These are phyloP conservation scores for Thalassiosira hispida DNA, from an alignment of 352 stramenopile species.

Conservation along the genomic window DNA sequence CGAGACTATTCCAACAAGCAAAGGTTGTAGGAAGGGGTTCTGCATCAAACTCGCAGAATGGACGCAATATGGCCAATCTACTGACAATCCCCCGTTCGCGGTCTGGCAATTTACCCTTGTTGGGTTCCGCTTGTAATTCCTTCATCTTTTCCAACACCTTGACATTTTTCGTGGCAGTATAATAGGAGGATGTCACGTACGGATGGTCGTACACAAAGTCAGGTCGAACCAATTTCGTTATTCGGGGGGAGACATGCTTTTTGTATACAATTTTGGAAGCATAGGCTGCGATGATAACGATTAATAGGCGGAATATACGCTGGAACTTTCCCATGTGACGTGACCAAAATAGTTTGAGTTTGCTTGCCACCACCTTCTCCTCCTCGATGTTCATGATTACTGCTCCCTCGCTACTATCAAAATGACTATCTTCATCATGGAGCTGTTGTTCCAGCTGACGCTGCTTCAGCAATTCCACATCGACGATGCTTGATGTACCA, in stretches of 20 bases:
- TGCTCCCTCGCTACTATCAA: too few species aligned
- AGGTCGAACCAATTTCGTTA: background rate
- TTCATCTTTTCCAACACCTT: conserved; percentile 14
- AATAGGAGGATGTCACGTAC: conserved; percentile 54
- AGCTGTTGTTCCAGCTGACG: background rate
- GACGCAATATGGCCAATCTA: conserved; percentile 39
- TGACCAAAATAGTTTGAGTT: background rate
- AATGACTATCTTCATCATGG: background rate
- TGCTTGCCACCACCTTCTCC: background rate
- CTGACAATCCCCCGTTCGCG: conserved; percentile 29
- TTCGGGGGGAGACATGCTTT: background rate
- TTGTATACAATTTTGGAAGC: conserved; percentile 5
- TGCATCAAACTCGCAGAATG: conserved; percentile 57
- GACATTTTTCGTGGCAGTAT: conserved; percentile 28
- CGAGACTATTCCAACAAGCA: conserved; percentile 53
- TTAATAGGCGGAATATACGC: background rate
- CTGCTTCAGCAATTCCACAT: background rate
- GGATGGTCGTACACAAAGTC: conserved; percentile 53
- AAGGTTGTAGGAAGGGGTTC: conserved; percentile 42
- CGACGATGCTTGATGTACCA: conserved; percentile 5
- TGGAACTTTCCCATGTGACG: too few species aligned
- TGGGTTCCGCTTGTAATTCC: conserved; percentile 31
- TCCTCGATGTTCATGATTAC: background rate
- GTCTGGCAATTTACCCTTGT: conserved; percentile 24
- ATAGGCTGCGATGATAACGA: background rate